Conservation (phyloP, 2,329 filamentous ascomycete species). For the Graphiopsis chlorocephala region DNA sequence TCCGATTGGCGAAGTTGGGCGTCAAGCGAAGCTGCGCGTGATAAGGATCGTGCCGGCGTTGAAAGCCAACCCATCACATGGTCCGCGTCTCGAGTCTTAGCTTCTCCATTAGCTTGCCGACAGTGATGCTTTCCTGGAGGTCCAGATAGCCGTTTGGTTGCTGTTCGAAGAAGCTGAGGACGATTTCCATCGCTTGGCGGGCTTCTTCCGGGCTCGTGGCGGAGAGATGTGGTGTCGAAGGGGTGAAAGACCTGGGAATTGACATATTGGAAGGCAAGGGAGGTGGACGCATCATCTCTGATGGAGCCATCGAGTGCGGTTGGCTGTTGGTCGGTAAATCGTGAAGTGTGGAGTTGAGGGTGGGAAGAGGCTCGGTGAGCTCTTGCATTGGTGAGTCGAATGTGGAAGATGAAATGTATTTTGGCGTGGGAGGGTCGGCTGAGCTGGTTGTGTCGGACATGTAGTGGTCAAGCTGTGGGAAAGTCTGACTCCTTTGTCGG, state of each 20-base stretch:
- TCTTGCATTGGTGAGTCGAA: slow-evolving; percentile 37
- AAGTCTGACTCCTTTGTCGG: slow-evolving; percentile 82
- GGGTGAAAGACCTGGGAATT: slow-evolving; percentile 14
- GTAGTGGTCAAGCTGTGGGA: slow-evolving; percentile 67
- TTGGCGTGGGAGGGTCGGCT: slow-evolving; percentile 56
- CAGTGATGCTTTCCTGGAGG: slow-evolving; percentile 71
- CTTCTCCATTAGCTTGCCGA: slow-evolving; percentile 83
- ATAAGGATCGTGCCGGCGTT: not conserved
- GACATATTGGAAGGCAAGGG: slow-evolving; percentile 38
- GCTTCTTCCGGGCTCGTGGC: slow-evolving; percentile 85
- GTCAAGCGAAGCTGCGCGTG: not conserved
- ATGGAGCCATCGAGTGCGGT: slow-evolving; percentile 28
- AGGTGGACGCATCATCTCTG: slow-evolving; percentile 47
- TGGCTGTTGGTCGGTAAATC: slow-evolving; percentile 27
- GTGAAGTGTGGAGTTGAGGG: slow-evolving; percentile 43
- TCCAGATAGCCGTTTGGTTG: slow-evolving; percentile 68
- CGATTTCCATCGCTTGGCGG: slow-evolving; percentile 72
- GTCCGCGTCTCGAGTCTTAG: slow-evolving; percentile 56
- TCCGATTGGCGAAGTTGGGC: not conserved
- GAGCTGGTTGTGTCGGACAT: slow-evolving; percentile 46
- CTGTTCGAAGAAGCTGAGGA: slow-evolving; percentile 77
- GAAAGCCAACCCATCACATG: not conserved
- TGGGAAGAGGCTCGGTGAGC: slow-evolving; percentile 33
- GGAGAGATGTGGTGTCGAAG: slow-evolving; percentile 43
- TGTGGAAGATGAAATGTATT: slow-evolving; percentile 46